Conservation (phyloP, 768 basidiomycete genomes). For the Chalciporus sphaerocephalus region DNA sequence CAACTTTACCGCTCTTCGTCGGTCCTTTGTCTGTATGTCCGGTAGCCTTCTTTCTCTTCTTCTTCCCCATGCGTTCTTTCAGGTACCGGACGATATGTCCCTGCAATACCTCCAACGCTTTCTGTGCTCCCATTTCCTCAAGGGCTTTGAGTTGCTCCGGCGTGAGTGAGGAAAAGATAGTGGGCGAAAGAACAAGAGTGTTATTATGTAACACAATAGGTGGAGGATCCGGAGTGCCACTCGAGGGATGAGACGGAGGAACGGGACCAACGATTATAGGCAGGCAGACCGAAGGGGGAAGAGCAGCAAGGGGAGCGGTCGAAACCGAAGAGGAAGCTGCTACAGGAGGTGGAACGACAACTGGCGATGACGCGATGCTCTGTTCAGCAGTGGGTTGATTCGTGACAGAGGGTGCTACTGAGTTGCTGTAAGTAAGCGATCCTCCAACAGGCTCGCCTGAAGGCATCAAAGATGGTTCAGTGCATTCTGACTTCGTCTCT, state of each 20-base stretch:
- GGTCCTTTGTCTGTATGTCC: slow-evolving; percentile 38
- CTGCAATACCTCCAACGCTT: slow-evolving; percentile 77
- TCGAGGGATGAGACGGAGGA: slow-evolving; percentile 55
- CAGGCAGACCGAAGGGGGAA: slow-evolving; percentile 50
- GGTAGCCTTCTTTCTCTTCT: slow-evolving; percentile 37
- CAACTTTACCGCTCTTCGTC: slow-evolving; percentile 37
- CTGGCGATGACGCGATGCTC: slow-evolving; percentile 14
- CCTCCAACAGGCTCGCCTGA: neutral
- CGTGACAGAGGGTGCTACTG: slow-evolving; percentile 3
- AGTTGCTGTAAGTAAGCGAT: neutral
- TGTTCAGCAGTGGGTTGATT: slow-evolving; percentile 18
- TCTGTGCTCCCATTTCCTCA: slow-evolving; percentile 76
- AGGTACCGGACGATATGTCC: slow-evolving; percentile 80
- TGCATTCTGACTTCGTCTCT: slow-evolving; percentile 7
- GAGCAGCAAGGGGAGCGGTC: slow-evolving; percentile 26
- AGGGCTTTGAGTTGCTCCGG: slow-evolving; percentile 69
- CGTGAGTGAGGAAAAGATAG: slow-evolving; percentile 75
- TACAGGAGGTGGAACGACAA: slow-evolving; percentile 16
- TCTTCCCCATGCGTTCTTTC: slow-evolving; percentile 60
- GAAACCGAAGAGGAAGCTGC: slow-evolving; percentile 8
- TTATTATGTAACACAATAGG: slow-evolving; percentile 84
- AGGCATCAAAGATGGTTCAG: slow-evolving; percentile 2
- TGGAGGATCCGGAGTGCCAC: slow-evolving; percentile 39
- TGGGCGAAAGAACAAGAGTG: slow-evolving; percentile 78
- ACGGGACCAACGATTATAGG: slow-evolving; percentile 76